These are phyloP conservation scores for Marasmius tenuissimus DNA, from an alignment of 1,284 basidiomycete species.

Conservation along the genomic window DNA sequence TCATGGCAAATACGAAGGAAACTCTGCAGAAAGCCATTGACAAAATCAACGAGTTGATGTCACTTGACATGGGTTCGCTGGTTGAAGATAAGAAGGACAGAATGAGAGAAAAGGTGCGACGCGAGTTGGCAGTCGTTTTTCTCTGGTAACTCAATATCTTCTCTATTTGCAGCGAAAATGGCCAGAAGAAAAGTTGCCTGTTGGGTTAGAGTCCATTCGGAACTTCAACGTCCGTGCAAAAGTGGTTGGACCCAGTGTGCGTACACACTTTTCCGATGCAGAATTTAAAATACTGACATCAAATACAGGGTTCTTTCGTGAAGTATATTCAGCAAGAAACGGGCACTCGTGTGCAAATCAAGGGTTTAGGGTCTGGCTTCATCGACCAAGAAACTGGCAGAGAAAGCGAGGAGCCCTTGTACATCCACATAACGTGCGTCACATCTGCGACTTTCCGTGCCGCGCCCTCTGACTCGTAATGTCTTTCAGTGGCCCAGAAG, in stretches of 20 bases:
- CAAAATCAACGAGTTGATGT: constrained; percentile 85
- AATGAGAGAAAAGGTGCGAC: constrained; percentile 54
- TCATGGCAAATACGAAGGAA: constrained; percentile 82
- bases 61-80: constrained; percentile 83
- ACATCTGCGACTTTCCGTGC: background rate
- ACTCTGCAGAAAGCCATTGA: constrained; percentile 80
- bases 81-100: constrained; percentile 83
- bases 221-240: constrained; percentile 99
- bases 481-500: constrained; percentile 76
- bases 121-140: background rate
- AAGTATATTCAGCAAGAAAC: constrained; percentile 99
- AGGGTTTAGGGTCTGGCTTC: constrained; percentile 93
- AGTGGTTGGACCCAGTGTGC: constrained; percentile 90
- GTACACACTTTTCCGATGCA: constrained; percentile 24
- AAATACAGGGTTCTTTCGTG: constrained; percentile 85
- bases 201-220: constrained; percentile 85
- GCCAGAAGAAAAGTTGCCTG: constrained; percentile 92
- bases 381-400: constrained; percentile 92
- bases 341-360: constrained; percentile 96
- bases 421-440: constrained; percentile 88
- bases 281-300: background rate
- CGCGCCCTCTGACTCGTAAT: background rate
- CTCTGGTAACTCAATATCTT: background rate
- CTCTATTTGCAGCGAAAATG: constrained; percentile 72
- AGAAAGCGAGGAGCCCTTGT: constrained; percentile 91